Conservation (phyloP, 305 asterid genomes). For the Solanum hybrid region DNA sequence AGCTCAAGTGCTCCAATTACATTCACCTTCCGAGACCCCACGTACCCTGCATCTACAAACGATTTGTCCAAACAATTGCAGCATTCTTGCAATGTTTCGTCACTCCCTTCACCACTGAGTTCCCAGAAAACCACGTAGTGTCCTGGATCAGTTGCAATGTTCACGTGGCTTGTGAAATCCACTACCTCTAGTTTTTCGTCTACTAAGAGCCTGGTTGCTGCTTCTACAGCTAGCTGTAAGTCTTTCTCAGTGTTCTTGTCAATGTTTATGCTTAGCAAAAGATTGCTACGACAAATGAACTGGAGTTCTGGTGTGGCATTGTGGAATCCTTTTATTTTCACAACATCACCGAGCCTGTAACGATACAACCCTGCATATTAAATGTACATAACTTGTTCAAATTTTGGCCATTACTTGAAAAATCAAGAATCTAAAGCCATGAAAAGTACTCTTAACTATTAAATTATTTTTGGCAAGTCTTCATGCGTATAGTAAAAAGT, state of each 20-base stretch:
- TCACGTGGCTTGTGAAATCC: slow-evolving; percentile 79
- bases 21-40: slow-evolving; percentile 49
- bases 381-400: background rate
- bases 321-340: slow-evolving; percentile 78
- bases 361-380: slow-evolving; percentile 77
- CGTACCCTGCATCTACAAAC: slow-evolving; percentile 68
- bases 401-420: background rate
- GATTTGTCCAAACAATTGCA: slow-evolving; percentile 74
- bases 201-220: slow-evolving; percentile 44
- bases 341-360: slow-evolving; percentile 79
- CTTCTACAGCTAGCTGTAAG: slow-evolving; percentile 67
- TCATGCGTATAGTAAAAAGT: background rate
- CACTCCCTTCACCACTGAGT: slow-evolving; percentile 42
- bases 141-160: slow-evolving; percentile 44
- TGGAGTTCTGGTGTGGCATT: slow-evolving; percentile 84
- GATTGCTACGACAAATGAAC: slow-evolving; percentile 72
- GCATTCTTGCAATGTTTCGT: slow-evolving; percentile 50
- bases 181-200: slow-evolving; percentile 62
- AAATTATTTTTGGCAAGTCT: background rate
- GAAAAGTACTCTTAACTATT: background rate
- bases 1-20: slow-evolving; percentile 68
- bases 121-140: slow-evolving; percentile 88
- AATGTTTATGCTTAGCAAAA: slow-evolving; percentile 68
- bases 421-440: background rate
- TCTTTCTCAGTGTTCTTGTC: slow-evolving; percentile 96